Conservation (phyloP, 139 green algal species). For the Nannochloris sp. region DNA sequence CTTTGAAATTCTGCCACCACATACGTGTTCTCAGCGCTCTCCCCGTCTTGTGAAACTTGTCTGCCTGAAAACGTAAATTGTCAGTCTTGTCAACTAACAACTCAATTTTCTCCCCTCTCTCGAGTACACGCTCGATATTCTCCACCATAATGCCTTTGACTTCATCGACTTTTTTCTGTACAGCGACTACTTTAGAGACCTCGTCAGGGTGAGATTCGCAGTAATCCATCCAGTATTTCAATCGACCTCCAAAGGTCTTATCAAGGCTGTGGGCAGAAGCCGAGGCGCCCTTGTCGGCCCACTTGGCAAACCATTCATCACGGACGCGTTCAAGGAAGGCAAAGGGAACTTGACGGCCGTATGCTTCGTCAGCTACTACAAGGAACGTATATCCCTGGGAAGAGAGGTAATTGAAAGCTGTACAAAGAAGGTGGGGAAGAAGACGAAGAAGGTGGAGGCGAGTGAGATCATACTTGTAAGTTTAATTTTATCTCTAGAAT, state of each 20-base stretch:
- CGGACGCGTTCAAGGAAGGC: constrained; percentile 81
- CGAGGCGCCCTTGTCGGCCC: constrained; percentile 50
- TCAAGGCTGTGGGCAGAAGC: constrained; percentile 75
- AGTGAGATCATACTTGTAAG: neutral
- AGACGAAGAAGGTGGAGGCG: neutral
- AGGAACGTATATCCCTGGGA: constrained; percentile 56
- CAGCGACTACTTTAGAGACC: constrained; percentile 76
- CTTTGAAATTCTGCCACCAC: constrained; percentile 96
- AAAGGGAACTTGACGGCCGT: constrained; percentile 88
- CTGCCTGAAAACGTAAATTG: constrained; percentile 85
- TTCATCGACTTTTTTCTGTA: constrained; percentile 91
- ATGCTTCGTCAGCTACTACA: constrained; percentile 87
- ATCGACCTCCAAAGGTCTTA: constrained; percentile 64
- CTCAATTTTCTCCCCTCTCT: constrained; percentile 95
- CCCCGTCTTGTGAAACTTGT: constrained; percentile 85
- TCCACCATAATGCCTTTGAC: constrained; percentile 98
- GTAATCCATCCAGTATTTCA: constrained; percentile 93
- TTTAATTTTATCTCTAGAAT: neutral
- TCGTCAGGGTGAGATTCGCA: constrained; percentile 87
- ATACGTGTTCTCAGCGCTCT: constrained; percentile 75
- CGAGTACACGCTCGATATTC: constrained; percentile 96
- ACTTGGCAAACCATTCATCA: constrained; percentile 64
- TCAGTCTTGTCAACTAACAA: constrained; percentile 95
- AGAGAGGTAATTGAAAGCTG: constrained; percentile 42
- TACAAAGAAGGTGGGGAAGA: neutral